These are phyloP conservation scores for Metarhizium guizhouense DNA, from an alignment of 2,329 filamentous ascomycete species.

Conservation along the genomic window DNA sequence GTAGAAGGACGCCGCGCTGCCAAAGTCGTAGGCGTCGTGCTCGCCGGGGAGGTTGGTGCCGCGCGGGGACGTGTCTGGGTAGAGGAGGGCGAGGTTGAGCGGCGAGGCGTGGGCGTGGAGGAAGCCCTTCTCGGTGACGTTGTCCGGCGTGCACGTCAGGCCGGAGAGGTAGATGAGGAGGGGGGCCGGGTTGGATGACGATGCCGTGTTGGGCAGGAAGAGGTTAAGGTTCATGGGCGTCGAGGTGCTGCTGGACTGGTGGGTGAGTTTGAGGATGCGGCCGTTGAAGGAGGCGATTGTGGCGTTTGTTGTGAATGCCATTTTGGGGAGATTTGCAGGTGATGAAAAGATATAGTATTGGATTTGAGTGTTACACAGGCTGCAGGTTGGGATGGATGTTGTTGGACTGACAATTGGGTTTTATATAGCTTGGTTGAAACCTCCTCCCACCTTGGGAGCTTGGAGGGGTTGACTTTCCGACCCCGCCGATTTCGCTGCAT, in stretches of 20 bases:
- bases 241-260: slow-evolving; percentile 67
- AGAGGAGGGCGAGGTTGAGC: slow-evolving; percentile 83
- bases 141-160: slow-evolving; percentile 89
- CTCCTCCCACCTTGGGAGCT: neutral
- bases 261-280: slow-evolving; percentile 87
- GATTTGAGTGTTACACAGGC: neutral
- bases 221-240: slow-evolving; percentile 92
- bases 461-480: neutral
- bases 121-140: slow-evolving; percentile 76
- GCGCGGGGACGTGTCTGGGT: slow-evolving; percentile 89
- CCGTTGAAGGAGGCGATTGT: slow-evolving; percentile 89
- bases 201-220: slow-evolving; percentile 71
- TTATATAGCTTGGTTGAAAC: neutral
- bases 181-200: slow-evolving; percentile 49
- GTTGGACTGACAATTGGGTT: neutral
- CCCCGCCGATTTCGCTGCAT: neutral
- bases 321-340: slow-evolving; percentile 26
- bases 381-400: neutral
- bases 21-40: slow-evolving; percentile 86
- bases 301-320: slow-evolving; percentile 83
- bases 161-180: slow-evolving; percentile 91
- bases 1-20: slow-evolving; percentile 89
- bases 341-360: too few species aligned
- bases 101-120: slow-evolving; percentile 75
- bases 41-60: slow-evolving; percentile 75